Evolutionary conservation across 2,329 filamentous ascomycete species (phyloP).

Genomic region (Hypoxylon sp.): DNA sequence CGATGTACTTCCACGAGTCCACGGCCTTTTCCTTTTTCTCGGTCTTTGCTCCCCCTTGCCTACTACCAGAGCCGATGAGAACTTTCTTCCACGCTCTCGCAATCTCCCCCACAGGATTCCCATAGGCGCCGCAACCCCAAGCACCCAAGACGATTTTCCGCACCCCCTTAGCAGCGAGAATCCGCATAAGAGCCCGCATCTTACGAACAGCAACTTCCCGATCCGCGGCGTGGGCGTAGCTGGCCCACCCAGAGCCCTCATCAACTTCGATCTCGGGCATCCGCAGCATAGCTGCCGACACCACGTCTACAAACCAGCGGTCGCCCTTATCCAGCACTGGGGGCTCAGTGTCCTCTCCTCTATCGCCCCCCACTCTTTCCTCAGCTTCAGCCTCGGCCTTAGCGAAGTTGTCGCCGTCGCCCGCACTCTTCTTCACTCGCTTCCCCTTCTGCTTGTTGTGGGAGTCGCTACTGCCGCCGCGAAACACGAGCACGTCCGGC

Average conservation of each 20-base stretch:
- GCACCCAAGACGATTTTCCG: conserved; percentile 68
- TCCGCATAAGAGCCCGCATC: conserved; percentile 68
- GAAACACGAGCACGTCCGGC: conserved; percentile 69
- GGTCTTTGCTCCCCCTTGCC: conserved; percentile 22
- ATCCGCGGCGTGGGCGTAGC: conserved; percentile 61
- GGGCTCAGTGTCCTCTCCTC: conserved; percentile 53
- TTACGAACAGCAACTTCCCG: conserved; percentile 64
- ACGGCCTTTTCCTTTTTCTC: conserved; percentile 5
- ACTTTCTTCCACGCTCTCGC: conserved; percentile 65
- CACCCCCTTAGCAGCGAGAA: conserved; percentile 59
- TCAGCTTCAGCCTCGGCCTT: conserved; percentile 43
- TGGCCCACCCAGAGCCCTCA: conserved; percentile 24
- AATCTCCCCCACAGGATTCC: conserved; percentile 70
- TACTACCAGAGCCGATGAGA: conserved; percentile 49
- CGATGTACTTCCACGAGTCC: conserved; percentile 57
- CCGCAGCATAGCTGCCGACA: conserved; percentile 68
- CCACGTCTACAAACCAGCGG: conserved; percentile 69
- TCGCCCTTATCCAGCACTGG: conserved; percentile 58
- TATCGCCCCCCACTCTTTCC: background rate
- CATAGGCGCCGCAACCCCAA: conserved; percentile 74
- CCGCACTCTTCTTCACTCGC: background rate
- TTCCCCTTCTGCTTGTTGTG: background rate
- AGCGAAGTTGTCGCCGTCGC: conserved; percentile 24
- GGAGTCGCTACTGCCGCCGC: conserved; percentile 43
- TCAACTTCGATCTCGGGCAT: conserved; percentile 63